Evolutionary conservation across 202 grass and related monocot species (phyloP), one percentile per base, ranked within the genome.

Genomic region (Panicum hallii): DNA sequence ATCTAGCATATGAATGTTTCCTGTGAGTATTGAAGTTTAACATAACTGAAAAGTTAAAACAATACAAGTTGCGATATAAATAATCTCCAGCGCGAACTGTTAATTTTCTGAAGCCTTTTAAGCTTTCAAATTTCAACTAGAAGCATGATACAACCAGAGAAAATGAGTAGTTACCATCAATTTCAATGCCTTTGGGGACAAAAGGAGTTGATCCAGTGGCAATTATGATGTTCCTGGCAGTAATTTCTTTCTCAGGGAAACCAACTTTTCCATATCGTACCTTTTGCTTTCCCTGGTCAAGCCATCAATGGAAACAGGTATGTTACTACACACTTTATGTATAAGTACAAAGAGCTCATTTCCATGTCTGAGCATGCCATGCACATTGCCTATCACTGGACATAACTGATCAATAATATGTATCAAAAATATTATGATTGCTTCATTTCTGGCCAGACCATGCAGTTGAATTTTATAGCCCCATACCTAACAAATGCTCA

Each of bases 111-210:
- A 74, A 75, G 8, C 26, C 3, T 71, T 76, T 5, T 20, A 16
- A 5, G 22, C 9, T 58, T 66, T 64, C 56, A 53, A 46, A 56
- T 58, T 66, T 77, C 38, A 53, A 47, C 64, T 64, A 60, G 4
- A 75, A 65, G 56, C 61, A 84, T 42, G 58, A 74, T 67, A 6
- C 41, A 60, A 75, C 61, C n/a, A 85, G 48, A 55, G 43, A 82
- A 38, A 79, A 79, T 17, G 8, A 77, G 26, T 47, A 75, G 10
- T 87, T 90, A 95, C 95, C 91, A 83, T 95, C 95, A 91, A 98
- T 74, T 91, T 98, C 95, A 67, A 98, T 98, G 79, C 95, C 95
- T 84, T 98, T 93, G 11, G 95, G 95, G 78, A 95, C 91, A 89
- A 98, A 95, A 78, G 95, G 95, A 79, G 92, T 87, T 69, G 95